phyloP scores from a whole-genome alignment of 768 basidiomycete genomes.

The Psilocybe azurescens region DNA sequence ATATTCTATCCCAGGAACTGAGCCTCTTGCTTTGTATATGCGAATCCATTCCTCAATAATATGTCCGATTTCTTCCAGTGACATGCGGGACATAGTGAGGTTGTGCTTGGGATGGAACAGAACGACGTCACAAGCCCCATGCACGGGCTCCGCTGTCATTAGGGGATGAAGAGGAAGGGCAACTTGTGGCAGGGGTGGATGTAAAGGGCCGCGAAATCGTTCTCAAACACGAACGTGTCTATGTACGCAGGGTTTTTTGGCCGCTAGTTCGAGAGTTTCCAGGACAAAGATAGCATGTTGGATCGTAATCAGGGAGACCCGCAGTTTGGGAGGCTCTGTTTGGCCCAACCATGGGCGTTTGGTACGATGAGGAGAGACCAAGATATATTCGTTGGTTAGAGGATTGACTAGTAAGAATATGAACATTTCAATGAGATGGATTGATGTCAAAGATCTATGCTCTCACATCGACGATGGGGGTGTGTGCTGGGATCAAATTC shows the following conservation, averaged over 20 bases:
- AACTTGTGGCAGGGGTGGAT: constrained; percentile 58
- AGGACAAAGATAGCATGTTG: constrained; percentile 86
- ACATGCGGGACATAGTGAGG: constrained; percentile 76
- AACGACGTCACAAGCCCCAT: constrained; percentile 88
- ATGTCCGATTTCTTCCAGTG: constrained; percentile 56
- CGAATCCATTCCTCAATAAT: constrained; percentile 78
- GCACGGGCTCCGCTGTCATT: constrained; percentile 66
- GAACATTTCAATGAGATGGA: constrained; percentile 2
- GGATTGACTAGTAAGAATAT: constrained; percentile 67
- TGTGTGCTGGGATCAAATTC: constrained; percentile 66
- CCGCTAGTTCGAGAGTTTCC: constrained; percentile 82
- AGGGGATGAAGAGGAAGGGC: constrained; percentile 64
- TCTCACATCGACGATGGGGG: constrained; percentile 74
- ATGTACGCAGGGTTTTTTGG: constrained; percentile 67
- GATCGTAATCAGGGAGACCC: constrained; percentile 67
- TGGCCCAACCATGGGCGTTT: constrained; percentile 94
- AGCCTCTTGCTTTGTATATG: constrained; percentile 64
- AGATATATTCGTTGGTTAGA: constrained; percentile 73
- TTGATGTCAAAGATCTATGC: constrained; percentile 24
- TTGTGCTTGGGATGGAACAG: constrained; percentile 89
- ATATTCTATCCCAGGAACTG: constrained; percentile 72
- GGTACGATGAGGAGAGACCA: constrained; percentile 89
- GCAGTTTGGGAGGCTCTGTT: constrained; percentile 62
- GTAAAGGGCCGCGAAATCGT: constrained; percentile 86
- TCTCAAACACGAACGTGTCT: constrained; percentile 74